A percentile compares a stretch with the other conserved stretches of the same genome.
phyloP scores from a whole-genome alignment of 257 asterid species.

The Handroanthus guayacan region DNA sequence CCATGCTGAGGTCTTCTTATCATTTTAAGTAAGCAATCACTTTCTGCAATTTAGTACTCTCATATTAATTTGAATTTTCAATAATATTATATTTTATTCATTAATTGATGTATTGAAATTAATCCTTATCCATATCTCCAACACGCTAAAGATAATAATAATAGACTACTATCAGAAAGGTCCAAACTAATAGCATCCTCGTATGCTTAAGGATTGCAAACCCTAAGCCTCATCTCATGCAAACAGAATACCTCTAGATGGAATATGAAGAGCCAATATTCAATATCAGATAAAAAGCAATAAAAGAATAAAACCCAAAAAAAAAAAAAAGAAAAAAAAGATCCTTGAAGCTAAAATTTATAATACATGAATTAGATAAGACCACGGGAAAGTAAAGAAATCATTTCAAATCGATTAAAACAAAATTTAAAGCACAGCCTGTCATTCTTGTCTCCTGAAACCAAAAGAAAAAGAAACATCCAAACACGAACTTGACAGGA shows the following conservation, averaged over 20 bases:
- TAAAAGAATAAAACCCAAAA: background rate
- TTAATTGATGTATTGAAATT: background rate
- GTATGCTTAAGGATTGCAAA: background rate
- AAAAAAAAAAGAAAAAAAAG: too few relatives aligned
- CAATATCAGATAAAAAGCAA: background rate
- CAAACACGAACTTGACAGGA: background rate
- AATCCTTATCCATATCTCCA: background rate
- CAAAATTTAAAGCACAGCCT: background rate
- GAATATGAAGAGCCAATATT: background rate
- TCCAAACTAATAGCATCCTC: background rate
- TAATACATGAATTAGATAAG: background rate
- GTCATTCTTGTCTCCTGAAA: background rate
- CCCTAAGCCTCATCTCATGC: background rate
- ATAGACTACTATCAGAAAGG: background rate
- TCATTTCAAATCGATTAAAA: background rate
- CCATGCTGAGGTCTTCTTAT: background rate
- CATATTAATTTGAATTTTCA: background rate
- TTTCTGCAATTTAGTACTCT: background rate
- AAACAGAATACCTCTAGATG: background rate
- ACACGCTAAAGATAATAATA: background rate
- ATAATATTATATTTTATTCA: background rate
- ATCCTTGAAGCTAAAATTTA: background rate
- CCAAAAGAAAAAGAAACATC: background rate
- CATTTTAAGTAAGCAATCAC: slow-evolving; percentile 1
- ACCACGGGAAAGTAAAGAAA: background rate